Percentiles rank a stretch among this genome's conserved stretches.
These are phyloP conservation scores for Suillus clintonianus DNA, from an alignment of 768 basidiomycete genomes.

Conservation along the genomic window DNA sequence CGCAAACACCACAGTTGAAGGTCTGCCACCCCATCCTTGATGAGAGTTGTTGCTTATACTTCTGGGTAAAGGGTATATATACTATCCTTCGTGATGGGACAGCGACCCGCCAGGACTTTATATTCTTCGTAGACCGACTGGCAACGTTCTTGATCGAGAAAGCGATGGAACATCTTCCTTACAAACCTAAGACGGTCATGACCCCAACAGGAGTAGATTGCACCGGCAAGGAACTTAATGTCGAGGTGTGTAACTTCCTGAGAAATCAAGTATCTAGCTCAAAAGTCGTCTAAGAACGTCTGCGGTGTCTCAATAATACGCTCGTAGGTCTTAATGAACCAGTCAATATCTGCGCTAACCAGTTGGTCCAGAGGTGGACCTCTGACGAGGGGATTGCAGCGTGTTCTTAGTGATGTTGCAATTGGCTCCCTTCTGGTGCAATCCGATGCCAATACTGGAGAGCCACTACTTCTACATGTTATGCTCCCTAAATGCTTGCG, in stretches of 20 bases:
- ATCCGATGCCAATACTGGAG: slow-evolving; percentile 80
- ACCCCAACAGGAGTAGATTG: slow-evolving; percentile 66
- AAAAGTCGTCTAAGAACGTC: slow-evolving; percentile 48
- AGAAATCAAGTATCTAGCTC: background rate
- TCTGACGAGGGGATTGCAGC: slow-evolving; percentile 85
- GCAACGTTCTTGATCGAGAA: slow-evolving; percentile 84
- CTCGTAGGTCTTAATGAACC: slow-evolving; percentile 54
- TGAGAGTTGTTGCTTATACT: background rate
- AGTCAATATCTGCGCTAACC: slow-evolving; percentile 6
- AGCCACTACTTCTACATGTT: slow-evolving; percentile 83
- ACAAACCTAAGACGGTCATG: slow-evolving; percentile 53
- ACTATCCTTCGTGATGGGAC: slow-evolving; percentile 77
- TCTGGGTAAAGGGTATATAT: slow-evolving; percentile 70
- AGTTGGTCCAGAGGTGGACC: slow-evolving; percentile 70
- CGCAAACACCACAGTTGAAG: slow-evolving; percentile 78
- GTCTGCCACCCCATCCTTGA: slow-evolving; percentile 39
- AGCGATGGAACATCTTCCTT: slow-evolving; percentile 83
- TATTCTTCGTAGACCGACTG: slow-evolving; percentile 89
- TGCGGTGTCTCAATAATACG: slow-evolving; percentile 91
- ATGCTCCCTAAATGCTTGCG: slow-evolving; percentile 79
- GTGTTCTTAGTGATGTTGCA: slow-evolving; percentile 83
- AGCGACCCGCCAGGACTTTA: slow-evolving; percentile 82
- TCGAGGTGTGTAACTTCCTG: slow-evolving; percentile 44
- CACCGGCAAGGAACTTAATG: slow-evolving; percentile 62
- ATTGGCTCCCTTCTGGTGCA: slow-evolving; percentile 92